Base-by-base conservation (phyloP, 441 rosid species). In the Mallotus japonicus region DNA sequence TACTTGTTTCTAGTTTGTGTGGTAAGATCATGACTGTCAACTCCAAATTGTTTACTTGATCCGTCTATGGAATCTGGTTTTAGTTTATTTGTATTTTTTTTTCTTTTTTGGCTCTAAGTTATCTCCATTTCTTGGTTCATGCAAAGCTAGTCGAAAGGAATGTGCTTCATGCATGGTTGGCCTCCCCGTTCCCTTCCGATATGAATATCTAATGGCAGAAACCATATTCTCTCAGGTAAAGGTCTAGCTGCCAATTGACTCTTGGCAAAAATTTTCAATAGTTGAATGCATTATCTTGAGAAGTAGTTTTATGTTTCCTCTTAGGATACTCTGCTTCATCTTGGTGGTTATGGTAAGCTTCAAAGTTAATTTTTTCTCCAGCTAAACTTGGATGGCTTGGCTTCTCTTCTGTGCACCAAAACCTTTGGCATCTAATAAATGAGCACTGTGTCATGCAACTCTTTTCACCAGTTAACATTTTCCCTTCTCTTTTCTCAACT, bases 71-170 rank as follows among this genome's bases (percentile, higher is more conserved):
- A 70, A 60, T 72, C 46, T 63, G 61, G 67, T 80, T 77, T 76
- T 83, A 70, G 63, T 81, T 75, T 34, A 77, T 80, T 79, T 72
- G 28, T 28, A 28, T 56, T 56, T 10, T 9, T 19, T 56, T 56
- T 56, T 28, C 16, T 16, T 54, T n/a, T 54, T 54, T 8, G 57
- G 57, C 57, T n/a, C 60, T 56, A 19, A 72, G 63, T 81, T 75
- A 42, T 78, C 79, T 79, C 72, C 83, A 62, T 83, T 85, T 87
- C 81, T 86, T 87, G 83, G 67, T 89, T 91, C 83, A 75, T 87
- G 95, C 91, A 89, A 91, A 88, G 78, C 88, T 88, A 96, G 99
- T 88, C 99, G 99, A 86, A 96, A 93, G 92, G 99, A 96, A 88
- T 96, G 99, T 72, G 97, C 97, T 63, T 89, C 93, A 53, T 93